Conservation (phyloP, 768 basidiomycete genomes). For the Cantharellus anzutake region DNA sequence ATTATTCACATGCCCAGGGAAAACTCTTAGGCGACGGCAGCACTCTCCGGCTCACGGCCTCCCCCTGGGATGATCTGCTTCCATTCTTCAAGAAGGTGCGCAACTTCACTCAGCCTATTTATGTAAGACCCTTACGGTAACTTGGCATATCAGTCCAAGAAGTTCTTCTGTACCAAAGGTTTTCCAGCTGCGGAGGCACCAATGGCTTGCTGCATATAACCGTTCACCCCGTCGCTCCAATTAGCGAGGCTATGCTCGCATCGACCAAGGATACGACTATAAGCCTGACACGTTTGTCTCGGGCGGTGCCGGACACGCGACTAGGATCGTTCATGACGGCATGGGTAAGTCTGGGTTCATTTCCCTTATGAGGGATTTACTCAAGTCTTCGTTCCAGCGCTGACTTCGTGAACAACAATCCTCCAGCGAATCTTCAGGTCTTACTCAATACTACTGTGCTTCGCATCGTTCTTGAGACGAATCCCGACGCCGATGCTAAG, state of each 20-base stretch:
- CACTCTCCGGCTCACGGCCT: background rate
- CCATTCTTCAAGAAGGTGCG: background rate
- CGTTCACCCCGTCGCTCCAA: background rate
- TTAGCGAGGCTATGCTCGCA: background rate
- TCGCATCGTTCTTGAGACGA: background rate
- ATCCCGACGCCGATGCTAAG: background rate
- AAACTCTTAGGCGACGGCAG: background rate
- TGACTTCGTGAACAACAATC: background rate
- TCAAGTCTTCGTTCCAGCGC: background rate
- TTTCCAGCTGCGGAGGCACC: background rate
- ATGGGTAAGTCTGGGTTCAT: background rate
- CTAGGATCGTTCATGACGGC: background rate
- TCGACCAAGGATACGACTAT: background rate
- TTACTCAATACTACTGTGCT: background rate
- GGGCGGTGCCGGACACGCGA: background rate
- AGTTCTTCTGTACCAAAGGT: background rate
- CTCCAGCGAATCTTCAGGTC: background rate
- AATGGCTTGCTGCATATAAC: background rate
- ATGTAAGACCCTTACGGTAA: background rate
- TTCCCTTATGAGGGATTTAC: background rate
- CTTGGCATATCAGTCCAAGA: background rate
- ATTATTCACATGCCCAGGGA: background rate
- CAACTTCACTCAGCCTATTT: background rate
- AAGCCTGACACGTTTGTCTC: background rate
- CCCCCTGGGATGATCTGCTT: background rate